Conservation (phyloP, 2,329 filamentous ascomycete species). For the Endocalyx cinctus region DNA sequence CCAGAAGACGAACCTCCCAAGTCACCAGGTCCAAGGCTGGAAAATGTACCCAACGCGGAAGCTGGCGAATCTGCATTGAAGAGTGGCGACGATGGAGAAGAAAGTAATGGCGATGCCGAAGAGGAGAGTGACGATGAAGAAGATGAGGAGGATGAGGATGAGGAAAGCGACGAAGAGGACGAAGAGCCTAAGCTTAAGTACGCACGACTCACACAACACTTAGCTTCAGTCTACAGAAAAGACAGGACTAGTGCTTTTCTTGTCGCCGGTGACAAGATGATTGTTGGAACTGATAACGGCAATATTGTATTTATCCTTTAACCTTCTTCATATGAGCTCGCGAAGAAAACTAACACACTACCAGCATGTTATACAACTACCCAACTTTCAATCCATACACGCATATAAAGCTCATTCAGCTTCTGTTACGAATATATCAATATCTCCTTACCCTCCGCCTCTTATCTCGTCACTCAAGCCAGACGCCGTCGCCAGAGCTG, state of each 20-base stretch:
- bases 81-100: conserved; percentile 20
- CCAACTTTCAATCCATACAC: conserved; percentile 73
- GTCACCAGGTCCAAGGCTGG: no score
- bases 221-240: conserved; percentile 82
- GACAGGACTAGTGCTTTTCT: conserved; percentile 91
- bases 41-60: no score
- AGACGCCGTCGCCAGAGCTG: conserved; percentile 34
- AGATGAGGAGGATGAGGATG: conserved; percentile 57
- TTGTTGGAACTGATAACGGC: conserved; percentile 92
- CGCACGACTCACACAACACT: conserved; percentile 73
- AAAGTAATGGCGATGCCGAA: conserved; percentile 31
- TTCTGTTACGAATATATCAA: conserved; percentile 82
- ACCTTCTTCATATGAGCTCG: not conserved
- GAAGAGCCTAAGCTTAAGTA: conserved; percentile 96
- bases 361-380: conserved; percentile 70
- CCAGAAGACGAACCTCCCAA: no score
- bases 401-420: conserved; percentile 91
- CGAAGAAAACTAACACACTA: conserved; percentile 3
- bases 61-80: no score
- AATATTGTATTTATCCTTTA: conserved; percentile 67
- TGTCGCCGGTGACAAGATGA: conserved; percentile 95
- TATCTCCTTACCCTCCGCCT: conserved; percentile 77
- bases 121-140: conserved; percentile 43
- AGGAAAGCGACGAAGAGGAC: conserved; percentile 78
- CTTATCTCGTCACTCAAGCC: conserved; percentile 41